Conservation (phyloP, 441 rosid species). For the Aquilaria agallochum region DNA sequence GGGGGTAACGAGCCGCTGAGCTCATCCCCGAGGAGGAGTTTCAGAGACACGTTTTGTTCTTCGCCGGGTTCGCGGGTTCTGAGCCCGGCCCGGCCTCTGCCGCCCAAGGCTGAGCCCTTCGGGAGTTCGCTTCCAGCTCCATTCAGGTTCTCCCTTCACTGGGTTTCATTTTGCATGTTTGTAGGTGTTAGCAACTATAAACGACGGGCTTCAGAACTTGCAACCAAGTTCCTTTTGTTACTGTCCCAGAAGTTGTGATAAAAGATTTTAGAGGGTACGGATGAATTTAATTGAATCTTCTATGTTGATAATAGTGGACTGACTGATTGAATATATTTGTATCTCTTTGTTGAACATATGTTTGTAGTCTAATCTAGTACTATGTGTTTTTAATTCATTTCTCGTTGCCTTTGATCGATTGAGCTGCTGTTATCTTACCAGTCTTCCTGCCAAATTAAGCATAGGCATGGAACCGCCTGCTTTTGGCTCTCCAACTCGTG, state of each 20-base stretch:
- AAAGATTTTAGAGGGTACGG: neutral
- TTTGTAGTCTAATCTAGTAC: too few species aligned
- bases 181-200: too few species aligned
- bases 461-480: slow-evolving; percentile 62
- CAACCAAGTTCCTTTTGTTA: too few species aligned
- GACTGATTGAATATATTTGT: too few species aligned
- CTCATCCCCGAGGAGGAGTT: slow-evolving; percentile 48
- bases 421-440: slow-evolving; percentile 28
- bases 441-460: slow-evolving; percentile 55
- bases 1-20: slow-evolving; percentile 39
- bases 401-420: slow-evolving; percentile 3
- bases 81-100: slow-evolving; percentile 56
- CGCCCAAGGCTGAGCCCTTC: slow-evolving; percentile 47
- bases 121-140: slow-evolving; percentile 45
- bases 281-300: slow-evolving; percentile 1
- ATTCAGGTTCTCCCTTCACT: slow-evolving; percentile 54
- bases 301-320: too few species aligned
- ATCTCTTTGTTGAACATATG: too few species aligned
- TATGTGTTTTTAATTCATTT: too few species aligned
- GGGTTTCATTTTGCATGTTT: neutral
- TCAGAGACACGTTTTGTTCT: slow-evolving; percentile 34
- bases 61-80: slow-evolving; percentile 50
- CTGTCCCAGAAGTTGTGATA: too few species aligned
- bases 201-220: too few species aligned
- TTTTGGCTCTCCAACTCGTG: slow-evolving; percentile 40